A percentile compares a stretch with the other conserved stretches of the same genome.
Evolutionary conservation across 2,329 filamentous ascomycete species (phyloP).

Genomic region (Neocatenulostroma microsporum): DNA sequence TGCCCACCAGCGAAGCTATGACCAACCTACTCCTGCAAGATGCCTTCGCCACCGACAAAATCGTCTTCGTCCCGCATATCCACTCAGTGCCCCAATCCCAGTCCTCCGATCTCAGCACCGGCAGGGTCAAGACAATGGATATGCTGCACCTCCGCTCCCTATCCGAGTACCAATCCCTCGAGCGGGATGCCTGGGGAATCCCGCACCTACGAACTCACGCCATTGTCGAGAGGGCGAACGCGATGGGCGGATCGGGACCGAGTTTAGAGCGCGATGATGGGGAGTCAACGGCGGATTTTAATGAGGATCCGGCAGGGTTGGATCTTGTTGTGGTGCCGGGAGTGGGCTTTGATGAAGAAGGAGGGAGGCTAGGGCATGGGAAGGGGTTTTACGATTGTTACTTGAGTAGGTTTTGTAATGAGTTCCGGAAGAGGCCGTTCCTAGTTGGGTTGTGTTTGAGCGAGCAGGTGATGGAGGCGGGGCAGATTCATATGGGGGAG

Average conservation of each 20-base stretch:
- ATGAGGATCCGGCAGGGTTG: constrained; percentile 42
- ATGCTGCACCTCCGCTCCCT: constrained; percentile 75
- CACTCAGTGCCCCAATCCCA: constrained; percentile 15
- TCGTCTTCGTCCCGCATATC: constrained; percentile 87
- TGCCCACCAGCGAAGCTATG: constrained; percentile 80
- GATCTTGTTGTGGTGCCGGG: constrained; percentile 89
- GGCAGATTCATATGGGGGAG: constrained; percentile 62
- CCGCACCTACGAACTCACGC: constrained; percentile 68
- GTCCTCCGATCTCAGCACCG: constrained; percentile 19
- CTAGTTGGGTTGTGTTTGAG: constrained; percentile 74
- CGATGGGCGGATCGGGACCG: constrained; percentile 58
- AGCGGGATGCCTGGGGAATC: constrained; percentile 84
- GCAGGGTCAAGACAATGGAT: constrained; percentile 69
- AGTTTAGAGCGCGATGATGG: constrained; percentile 31
- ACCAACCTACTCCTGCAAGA: constrained; percentile 75
- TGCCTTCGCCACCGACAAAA: constrained; percentile 68
- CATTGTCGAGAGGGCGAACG: constrained; percentile 59
- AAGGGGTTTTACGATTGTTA: constrained; percentile 98
- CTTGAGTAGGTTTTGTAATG: constrained; percentile 59
- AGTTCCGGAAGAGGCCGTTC: constrained; percentile 45
- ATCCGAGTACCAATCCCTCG: constrained; percentile 68
- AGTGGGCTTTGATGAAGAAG: constrained; percentile 73
- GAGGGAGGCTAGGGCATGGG: constrained; percentile 80
- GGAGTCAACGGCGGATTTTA: constrained; percentile 13
- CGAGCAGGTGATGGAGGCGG: constrained; percentile 69